These are phyloP conservation scores for Saccharomycopsis crataegensis DNA, from an alignment of 1,139 yeast genomes.

Conservation along the genomic window DNA sequence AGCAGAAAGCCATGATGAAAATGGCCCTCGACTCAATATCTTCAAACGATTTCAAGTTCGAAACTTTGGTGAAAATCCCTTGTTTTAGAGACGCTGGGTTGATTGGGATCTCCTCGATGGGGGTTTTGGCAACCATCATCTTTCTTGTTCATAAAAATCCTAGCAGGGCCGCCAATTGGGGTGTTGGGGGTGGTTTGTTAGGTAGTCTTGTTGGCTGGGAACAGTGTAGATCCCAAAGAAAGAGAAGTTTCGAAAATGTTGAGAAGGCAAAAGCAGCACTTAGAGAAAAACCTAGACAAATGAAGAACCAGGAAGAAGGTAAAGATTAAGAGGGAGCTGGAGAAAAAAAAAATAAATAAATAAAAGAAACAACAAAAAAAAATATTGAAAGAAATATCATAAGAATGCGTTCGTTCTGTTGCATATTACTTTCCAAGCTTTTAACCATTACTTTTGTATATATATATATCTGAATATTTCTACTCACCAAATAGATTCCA, in stretches of 20 bases:
- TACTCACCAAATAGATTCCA: no score
- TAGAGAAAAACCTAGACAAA: conserved; percentile 12
- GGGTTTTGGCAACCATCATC: conserved; percentile 68
- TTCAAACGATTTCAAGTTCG: conserved; percentile 48
- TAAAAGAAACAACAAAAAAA: neutral
- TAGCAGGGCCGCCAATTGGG: conserved; percentile 69
- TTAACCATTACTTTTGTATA: no score
- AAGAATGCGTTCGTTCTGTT: neutral
- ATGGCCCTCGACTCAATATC: conserved; percentile 29
- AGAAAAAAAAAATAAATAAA: neutral
- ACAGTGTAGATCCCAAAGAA: conserved; percentile 71
- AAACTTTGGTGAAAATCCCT: conserved; percentile 59
- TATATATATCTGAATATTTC: no score
- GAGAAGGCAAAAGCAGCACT: conserved; percentile 45
- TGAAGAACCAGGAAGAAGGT: conserved; percentile 8
- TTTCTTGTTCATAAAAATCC: conserved; percentile 61
- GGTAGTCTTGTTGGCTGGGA: conserved; percentile 91
- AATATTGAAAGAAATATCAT: neutral
- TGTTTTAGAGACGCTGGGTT: conserved; percentile 87
- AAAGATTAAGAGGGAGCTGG: neutral
- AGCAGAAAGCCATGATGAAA: conserved; percentile 26
- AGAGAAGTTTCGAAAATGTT: conserved; percentile 54
- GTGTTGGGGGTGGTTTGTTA: conserved; percentile 67
- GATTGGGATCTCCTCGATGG: conserved; percentile 81
- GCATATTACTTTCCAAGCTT: no score